Evolutionary conservation across 495 filamentous ascomycete species (phyloP).

Genomic region (Penicillium pancosmium): DNA sequence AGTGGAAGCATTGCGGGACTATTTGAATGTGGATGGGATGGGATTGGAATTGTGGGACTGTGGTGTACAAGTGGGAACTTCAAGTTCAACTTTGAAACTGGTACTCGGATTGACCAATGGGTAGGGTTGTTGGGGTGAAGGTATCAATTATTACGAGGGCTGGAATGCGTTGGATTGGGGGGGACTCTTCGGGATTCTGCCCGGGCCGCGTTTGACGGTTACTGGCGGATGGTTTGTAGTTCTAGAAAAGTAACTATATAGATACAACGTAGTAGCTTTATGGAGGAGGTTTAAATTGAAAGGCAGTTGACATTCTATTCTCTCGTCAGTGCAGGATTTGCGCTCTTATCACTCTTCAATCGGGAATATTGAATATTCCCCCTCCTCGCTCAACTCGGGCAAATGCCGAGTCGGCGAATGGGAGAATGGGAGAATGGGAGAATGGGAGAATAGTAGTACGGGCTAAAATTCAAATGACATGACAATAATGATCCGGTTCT

Average conservation of each 20-base stretch:
- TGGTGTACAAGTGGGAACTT: no score
- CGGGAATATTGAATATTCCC: neutral
- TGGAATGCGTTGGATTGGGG: no score
- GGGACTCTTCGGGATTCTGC: no score
- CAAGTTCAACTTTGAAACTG: neutral
- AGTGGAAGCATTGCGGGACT: constrained; percentile 3
- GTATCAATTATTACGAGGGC: no score
- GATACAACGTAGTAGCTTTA: no score
- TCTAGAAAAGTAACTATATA: no score
- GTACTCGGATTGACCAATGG: neutral
- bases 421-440: neutral
- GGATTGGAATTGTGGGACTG: neutral
- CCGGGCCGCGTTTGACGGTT: no score
- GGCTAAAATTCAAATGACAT: constrained; percentile 18
- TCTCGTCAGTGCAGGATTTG: no score
- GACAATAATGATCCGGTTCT: constrained; percentile 26
- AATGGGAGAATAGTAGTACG: constrained; percentile 1
- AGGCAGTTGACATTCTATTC: no score
- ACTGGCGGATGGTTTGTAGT: no score
- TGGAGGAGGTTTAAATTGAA: no score
- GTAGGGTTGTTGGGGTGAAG: neutral
- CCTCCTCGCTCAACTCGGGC: neutral
- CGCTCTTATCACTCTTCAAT: neutral
- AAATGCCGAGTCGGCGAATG: neutral
- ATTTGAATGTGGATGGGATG: neutral